phyloP scores from a whole-genome alignment of 192 early-diverging fungal genomes.

The Geranomyces variabilis region DNA sequence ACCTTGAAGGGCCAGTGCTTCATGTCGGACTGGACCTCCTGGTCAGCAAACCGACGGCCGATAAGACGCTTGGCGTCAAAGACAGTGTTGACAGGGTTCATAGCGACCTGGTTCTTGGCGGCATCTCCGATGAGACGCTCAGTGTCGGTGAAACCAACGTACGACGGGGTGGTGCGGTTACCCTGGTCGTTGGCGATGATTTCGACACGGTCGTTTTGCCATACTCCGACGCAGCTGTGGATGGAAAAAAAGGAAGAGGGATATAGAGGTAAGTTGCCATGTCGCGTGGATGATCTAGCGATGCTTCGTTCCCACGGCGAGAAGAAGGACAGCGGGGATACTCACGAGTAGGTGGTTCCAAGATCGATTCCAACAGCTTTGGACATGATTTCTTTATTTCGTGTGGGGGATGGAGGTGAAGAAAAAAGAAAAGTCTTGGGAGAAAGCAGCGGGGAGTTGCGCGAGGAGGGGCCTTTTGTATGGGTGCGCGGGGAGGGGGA shows the following conservation, averaged over 20 bases:
- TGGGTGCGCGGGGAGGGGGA: background rate
- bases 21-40: slow-evolving; percentile 98
- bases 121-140: slow-evolving; percentile 99
- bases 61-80: slow-evolving; percentile 99
- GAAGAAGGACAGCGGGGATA: background rate
- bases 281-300: no score
- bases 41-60: slow-evolving; percentile 88
- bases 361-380: slow-evolving; percentile 95
- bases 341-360: slow-evolving; percentile 93
- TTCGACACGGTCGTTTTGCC: slow-evolving; percentile 81
- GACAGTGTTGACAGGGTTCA: slow-evolving; percentile 98
- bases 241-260: background rate
- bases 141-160: slow-evolving; percentile 94
- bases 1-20: slow-evolving; percentile 99
- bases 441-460: background rate
- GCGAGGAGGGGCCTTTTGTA: slow-evolving; percentile 8
- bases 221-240: slow-evolving; percentile 59
- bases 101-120: slow-evolving; percentile 98
- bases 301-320: no score
- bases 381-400: slow-evolving; percentile 18
- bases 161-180: slow-evolving; percentile 97
- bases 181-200: slow-evolving; percentile 99
- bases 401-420: background rate
- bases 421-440: background rate
- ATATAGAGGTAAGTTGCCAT: no score